These are phyloP conservation scores for Dactylellina drechsleri DNA, from an alignment of 2,329 filamentous ascomycete species.

Conservation along the genomic window DNA sequence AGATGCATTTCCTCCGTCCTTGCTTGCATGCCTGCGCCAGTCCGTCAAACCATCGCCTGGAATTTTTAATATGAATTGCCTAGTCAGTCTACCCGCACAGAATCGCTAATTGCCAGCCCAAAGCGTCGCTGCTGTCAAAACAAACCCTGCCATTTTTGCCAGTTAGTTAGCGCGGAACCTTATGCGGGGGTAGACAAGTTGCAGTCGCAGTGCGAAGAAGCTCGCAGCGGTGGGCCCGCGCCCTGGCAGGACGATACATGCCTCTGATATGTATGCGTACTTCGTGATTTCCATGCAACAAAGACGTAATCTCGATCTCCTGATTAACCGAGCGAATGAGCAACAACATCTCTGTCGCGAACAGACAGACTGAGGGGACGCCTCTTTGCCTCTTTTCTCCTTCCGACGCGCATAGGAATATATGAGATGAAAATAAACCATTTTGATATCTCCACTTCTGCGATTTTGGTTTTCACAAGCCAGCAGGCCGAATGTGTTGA, in stretches of 20 bases:
- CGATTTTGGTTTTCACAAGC: no score
- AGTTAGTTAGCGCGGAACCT: no score
- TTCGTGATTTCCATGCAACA: constrained; percentile 32
- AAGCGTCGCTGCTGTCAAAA: constrained; percentile 14
- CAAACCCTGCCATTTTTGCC: background rate
- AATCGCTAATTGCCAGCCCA: constrained; percentile 10
- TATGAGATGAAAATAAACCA: no score
- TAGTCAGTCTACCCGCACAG: background rate
- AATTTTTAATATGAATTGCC: background rate
- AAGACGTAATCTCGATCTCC: constrained; percentile 29
- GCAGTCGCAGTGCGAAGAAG: no score
- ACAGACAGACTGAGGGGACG: background rate
- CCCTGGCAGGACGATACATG: constrained; percentile 21
- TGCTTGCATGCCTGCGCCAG: constrained; percentile 10
- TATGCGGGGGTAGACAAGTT: no score
- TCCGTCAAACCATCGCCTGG: background rate
- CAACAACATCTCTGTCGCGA: constrained; percentile 11
- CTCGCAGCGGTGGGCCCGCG: background rate
- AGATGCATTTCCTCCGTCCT: constrained; percentile 8
- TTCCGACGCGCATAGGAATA: no score
- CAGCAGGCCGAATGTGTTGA: constrained; percentile 4
- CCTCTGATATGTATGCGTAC: background rate
- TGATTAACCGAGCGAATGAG: constrained; percentile 31
- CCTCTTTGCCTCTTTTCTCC: background rate
- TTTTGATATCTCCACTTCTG: no score